Evolutionary conservation across 1,284 basidiomycete genomes (phyloP).

Genomic region (Inonotus obliquus): DNA sequence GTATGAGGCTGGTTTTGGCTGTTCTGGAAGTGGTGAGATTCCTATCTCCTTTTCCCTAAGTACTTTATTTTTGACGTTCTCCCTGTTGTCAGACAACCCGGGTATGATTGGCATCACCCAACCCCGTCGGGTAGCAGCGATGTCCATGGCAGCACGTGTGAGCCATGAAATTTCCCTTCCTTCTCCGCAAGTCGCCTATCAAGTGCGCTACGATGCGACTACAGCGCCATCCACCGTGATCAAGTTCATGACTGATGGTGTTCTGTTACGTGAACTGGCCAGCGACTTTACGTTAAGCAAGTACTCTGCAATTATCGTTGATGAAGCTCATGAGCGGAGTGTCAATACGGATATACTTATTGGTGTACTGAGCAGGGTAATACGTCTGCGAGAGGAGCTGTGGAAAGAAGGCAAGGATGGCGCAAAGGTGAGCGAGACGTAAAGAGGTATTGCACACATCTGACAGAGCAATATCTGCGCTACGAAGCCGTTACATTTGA

Average conservation of each 20-base stretch:
- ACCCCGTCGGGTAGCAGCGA: slow-evolving; percentile 94
- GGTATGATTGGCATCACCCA: slow-evolving; percentile 99
- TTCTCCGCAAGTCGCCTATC: slow-evolving; percentile 84
- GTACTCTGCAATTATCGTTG: slow-evolving; percentile 94
- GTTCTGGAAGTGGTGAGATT: slow-evolving; percentile 63
- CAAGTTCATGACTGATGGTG: slow-evolving; percentile 99
- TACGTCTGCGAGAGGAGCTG: slow-evolving; percentile 82
- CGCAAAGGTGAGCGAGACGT: slow-evolving; percentile 46
- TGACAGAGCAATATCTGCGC: background rate
- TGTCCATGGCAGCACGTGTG: slow-evolving; percentile 93
- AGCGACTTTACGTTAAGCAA: slow-evolving; percentile 86
- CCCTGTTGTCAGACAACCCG: slow-evolving; percentile 68
- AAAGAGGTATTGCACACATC: background rate
- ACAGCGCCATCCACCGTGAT: slow-evolving; percentile 86
- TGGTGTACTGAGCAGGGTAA: slow-evolving; percentile 90
- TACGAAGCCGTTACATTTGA: slow-evolving; percentile 76
- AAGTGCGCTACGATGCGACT: slow-evolving; percentile 96
- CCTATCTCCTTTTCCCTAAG: background rate
- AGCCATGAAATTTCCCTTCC: slow-evolving; percentile 83
- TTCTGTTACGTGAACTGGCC: slow-evolving; percentile 89
- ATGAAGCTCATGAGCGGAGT: slow-evolving; percentile 97
- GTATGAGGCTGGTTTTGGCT: slow-evolving; percentile 94
- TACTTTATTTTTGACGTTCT: background rate
- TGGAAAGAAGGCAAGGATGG: slow-evolving; percentile 74
- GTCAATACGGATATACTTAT: slow-evolving; percentile 99